phyloP scores from a whole-genome alignment of 2,329 filamentous ascomycete genomes.

The Epichloe typhina region DNA sequence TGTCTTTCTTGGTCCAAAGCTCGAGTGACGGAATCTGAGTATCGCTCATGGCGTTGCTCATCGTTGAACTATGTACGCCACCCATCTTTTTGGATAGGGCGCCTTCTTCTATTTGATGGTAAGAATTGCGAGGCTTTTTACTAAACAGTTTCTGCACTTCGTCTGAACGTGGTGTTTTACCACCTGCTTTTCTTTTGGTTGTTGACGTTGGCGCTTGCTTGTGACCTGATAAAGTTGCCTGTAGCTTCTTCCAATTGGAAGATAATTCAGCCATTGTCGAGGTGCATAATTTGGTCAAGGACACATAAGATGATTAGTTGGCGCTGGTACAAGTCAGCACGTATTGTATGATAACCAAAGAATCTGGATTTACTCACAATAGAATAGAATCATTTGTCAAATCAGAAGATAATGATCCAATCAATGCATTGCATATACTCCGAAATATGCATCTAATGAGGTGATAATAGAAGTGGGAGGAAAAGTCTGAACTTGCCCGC shows the following conservation, averaged over 20 bases:
- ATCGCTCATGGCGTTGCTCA: conserved; percentile 23
- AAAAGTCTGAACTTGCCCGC: too few relatives aligned
- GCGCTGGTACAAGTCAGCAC: background rate
- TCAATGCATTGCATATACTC: too few relatives aligned
- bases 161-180: conserved; percentile 13
- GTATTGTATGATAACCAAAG: background rate
- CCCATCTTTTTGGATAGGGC: conserved; percentile 34
- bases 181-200: conserved; percentile 29
- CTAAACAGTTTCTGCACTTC: conserved; percentile 17
- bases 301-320: background rate
- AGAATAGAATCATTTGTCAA: background rate
- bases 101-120: conserved; percentile 8
- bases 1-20: conserved; percentile 47
- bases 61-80: conserved; percentile 35
- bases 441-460: background rate
- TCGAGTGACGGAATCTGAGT: conserved; percentile 40
- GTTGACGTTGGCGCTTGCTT: conserved; percentile 24
- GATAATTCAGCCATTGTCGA: conserved; percentile 34
- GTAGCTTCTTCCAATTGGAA: conserved; percentile 69
- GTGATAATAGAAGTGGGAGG: background rate
- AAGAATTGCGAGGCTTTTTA: conserved; percentile 2
- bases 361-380: background rate
- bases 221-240: conserved; percentile 42
- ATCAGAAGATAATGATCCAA: too few relatives aligned
- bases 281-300: conserved; percentile 1